Percentiles rank a stretch among this genome's conserved stretches.
phyloP scores from a whole-genome alignment of 2,329 filamentous ascomycete genomes.

The Lachnellula suecica region DNA sequence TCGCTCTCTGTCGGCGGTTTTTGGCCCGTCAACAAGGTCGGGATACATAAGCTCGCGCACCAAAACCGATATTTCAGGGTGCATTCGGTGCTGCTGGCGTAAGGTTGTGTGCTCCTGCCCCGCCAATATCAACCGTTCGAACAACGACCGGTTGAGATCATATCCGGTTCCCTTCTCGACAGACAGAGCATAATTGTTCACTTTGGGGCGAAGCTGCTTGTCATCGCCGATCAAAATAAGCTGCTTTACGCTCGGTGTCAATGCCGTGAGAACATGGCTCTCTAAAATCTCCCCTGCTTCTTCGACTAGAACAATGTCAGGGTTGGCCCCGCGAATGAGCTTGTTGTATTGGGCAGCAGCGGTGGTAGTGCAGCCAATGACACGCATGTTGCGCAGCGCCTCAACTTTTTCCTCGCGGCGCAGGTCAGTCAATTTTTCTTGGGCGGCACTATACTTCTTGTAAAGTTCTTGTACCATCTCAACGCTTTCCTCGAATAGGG shows the following conservation, averaged over 20 bases:
- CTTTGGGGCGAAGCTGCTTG: constrained; percentile 69
- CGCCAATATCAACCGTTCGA: constrained; percentile 62
- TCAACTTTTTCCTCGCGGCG: constrained; percentile 40
- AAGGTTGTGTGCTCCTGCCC: constrained; percentile 55
- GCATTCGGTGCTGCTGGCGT: constrained; percentile 65
- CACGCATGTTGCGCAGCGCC: constrained; percentile 50
- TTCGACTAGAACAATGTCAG: constrained; percentile 63
- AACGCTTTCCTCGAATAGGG: no score
- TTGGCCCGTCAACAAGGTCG: constrained; percentile 52
- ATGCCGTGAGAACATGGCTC: constrained; percentile 61
- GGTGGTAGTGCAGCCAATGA: constrained; percentile 73
- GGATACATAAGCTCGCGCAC: constrained; percentile 61
- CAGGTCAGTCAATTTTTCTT: constrained; percentile 42
- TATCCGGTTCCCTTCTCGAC: constrained; percentile 65
- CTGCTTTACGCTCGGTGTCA: constrained; percentile 56
- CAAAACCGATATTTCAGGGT: constrained; percentile 63
- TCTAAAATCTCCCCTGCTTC: constrained; percentile 75
- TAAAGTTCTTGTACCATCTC: no score
- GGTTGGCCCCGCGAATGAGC: constrained; percentile 51
- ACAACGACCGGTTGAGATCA: constrained; percentile 66
- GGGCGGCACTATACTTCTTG: no score
- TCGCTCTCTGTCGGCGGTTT: constrained; percentile 44
- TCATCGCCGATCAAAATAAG: constrained; percentile 73
- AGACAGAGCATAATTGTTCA: constrained; percentile 58
- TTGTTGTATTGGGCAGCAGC: constrained; percentile 62